Evolutionary conservation across 164 flowering plant genomes (phyloP), one percentile per base, ranked within the genome.

Genomic region (Platanus orientalis): DNA sequence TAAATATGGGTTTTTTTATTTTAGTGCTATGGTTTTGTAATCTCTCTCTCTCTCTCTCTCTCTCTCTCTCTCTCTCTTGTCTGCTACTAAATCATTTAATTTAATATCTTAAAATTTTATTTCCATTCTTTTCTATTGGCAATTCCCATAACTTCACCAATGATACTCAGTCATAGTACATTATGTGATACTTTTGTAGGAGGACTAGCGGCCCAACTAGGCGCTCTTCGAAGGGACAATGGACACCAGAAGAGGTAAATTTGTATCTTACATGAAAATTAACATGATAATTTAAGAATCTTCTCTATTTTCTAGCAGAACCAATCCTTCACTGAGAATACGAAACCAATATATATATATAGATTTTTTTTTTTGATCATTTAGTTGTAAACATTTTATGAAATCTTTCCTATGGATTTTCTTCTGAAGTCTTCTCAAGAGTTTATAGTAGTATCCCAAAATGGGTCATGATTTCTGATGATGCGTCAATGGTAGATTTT

Each of bases 171-270:
- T 29, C 54, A 25, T 25, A 3, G 3, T 42, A 14, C 19, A 45
- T 55, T 34, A 39, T 60, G 48, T 39, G 21, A 65, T 40, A 44
- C 21, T 39, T 40, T 53, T 82, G 23, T 66, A 91, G 98, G 92
- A 86, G 97, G 81, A 89, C 96, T 26, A 82, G 82, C 78, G 99
- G 99, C 63, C 99, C 99, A 29, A 84, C 99, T 48, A 85, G 99
- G 73, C 91, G 97, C 48, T 94, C 99, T 44, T 85, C 99, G 26
- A 91, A 88, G 79, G 99, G 99, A 4, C 96, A 91, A 62, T 94
- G 99, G 99, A 89, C 97, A 27, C 66, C 89, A 29, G 97, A 89
- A 67, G 99, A 95, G 94, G 99, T 89, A 74, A 45, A 2, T 19
- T 2, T 45, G 42, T 45, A 14, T 19, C 16, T 32, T 23, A 69